phyloP scores from a whole-genome alignment of 768 basidiomycete species.

The Serendipita sp. region DNA sequence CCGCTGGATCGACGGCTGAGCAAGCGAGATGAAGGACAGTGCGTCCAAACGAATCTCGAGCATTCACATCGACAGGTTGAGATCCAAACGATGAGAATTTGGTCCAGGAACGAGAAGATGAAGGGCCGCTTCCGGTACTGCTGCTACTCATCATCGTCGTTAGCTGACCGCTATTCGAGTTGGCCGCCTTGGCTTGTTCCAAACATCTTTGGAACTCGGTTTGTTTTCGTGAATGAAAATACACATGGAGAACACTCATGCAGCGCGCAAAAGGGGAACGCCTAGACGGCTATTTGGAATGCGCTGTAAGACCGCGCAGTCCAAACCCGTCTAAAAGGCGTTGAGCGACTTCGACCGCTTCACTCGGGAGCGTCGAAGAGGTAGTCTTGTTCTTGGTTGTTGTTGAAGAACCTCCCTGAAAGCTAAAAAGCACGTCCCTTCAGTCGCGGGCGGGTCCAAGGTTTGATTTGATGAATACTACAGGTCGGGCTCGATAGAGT shows the following conservation, averaged over 20 bases:
- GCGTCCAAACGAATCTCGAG: constrained; percentile 52
- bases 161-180: constrained; percentile 17
- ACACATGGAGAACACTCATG: constrained; percentile 44
- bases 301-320: neutral
- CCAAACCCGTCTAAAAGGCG: neutral
- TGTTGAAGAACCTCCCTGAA: too few relatives aligned
- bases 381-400: neutral
- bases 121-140: constrained; percentile 19
- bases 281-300: neutral
- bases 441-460: neutral
- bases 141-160: constrained; percentile 26
- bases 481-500: neutral
- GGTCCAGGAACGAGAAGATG: constrained; percentile 34
- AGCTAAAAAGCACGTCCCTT: too few relatives aligned
- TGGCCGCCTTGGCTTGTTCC: constrained; percentile 30
- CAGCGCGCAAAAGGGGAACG: neutral
- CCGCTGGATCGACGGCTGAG: constrained; percentile 38
- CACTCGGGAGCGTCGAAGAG: neutral
- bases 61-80: constrained; percentile 44
- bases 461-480: neutral
- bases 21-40: constrained; percentile 77
- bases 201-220: constrained; percentile 65
- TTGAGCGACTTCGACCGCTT: neutral
- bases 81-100: constrained; percentile 26
- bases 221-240: constrained; percentile 53